A percentile compares a stretch with the other conserved stretches of the same genome.
These are phyloP conservation scores for Tylopilus rubrobrunneus DNA, from an alignment of 768 basidiomycete species.

Conservation along the genomic window DNA sequence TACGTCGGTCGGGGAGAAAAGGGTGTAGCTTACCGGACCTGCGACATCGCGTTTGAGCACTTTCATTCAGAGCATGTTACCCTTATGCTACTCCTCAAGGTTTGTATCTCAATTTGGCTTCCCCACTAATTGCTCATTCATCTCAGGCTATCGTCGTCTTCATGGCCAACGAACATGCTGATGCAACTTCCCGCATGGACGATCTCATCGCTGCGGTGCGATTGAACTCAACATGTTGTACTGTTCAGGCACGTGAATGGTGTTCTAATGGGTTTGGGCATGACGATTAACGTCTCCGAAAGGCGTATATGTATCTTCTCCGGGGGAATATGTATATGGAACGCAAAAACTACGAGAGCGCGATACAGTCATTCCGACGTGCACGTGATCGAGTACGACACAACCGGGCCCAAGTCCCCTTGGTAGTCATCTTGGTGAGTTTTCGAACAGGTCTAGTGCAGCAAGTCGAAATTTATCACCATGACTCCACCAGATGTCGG, in stretches of 20 bases:
- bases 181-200: not conserved
- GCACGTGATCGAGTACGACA: not conserved
- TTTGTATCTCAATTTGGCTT: not conserved
- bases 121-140: not conserved
- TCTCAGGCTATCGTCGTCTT: not conserved
- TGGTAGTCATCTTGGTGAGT: not conserved
- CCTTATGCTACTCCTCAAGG: not conserved
- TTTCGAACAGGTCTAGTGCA: not conserved
- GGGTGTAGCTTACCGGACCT: not conserved
- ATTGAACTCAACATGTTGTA: not conserved
- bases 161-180: not conserved
- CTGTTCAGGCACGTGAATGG: not conserved
- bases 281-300: not conserved
- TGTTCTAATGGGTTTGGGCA: not conserved
- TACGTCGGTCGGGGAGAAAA: not conserved
- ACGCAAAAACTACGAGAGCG: not conserved
- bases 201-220: not conserved
- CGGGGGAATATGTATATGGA: not conserved
- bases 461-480: not conserved
- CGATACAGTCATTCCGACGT: not conserved
- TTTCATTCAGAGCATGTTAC: not conserved
- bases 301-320: not conserved
- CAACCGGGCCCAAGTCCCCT: no score
- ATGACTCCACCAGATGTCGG: not conserved
- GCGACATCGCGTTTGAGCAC: not conserved